Conservation (phyloP, 2,329 filamentous ascomycete genomes). For the Cladosporium sphaerospermum region DNA sequence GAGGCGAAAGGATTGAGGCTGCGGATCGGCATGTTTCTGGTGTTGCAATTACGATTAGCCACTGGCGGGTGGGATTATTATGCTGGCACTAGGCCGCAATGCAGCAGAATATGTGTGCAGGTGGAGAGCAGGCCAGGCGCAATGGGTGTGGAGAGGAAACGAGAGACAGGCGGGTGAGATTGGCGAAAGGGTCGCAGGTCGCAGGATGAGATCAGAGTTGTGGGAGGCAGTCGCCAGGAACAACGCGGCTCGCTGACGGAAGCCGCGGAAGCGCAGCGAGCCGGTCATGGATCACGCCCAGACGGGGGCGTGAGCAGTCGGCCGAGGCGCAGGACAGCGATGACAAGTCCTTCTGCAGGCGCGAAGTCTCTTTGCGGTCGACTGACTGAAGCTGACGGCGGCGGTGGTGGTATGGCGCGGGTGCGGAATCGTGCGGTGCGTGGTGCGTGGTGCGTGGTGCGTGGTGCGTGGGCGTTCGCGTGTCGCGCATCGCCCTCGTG, state of each 20-base stretch:
- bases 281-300: too few species aligned
- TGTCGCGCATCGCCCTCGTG: not conserved
- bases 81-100: slow-evolving; percentile 2
- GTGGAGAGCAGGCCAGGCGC: too few species aligned
- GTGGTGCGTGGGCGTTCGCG: not conserved
- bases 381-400: too few species aligned
- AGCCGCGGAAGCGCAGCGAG: too few species aligned
- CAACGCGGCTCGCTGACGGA: not conserved
- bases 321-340: too few species aligned
- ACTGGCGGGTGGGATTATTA: slow-evolving; percentile 7
- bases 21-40: slow-evolving; percentile 57
- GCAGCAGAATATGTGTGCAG: not conserved
- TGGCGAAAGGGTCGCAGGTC: not conserved
- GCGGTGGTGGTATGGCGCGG: too few species aligned
- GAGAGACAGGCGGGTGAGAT: not conserved
- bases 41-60: slow-evolving; percentile 26
- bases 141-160: not conserved
- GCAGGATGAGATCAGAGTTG: not conserved
- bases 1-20: slow-evolving; percentile 53
- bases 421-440: too few species aligned
- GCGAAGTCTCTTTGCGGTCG: too few species aligned
- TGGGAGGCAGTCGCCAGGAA: not conserved
- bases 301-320: too few species aligned
- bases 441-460: not conserved
- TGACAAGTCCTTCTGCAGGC: too few species aligned